Conservation (phyloP, 2,329 filamentous ascomycete species). For the Exutisphaerella laricina region DNA sequence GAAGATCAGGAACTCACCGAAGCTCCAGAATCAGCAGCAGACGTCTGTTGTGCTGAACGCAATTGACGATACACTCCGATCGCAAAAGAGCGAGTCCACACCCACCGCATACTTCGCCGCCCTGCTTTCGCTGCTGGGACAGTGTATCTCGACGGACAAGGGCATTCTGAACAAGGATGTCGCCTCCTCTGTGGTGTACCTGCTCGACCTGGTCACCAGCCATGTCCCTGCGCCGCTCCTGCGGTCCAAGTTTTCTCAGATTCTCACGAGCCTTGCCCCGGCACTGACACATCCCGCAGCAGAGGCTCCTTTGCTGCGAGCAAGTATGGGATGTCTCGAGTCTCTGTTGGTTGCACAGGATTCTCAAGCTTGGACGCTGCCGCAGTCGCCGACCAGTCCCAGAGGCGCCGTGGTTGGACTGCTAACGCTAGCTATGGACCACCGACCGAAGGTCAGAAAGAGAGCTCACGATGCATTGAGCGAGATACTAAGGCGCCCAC, state of each 20-base stretch:
- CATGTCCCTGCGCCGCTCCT: slow-evolving; percentile 80
- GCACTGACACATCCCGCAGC: slow-evolving; percentile 73
- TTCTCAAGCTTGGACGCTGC: slow-evolving; percentile 77
- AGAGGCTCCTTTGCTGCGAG: slow-evolving; percentile 78
- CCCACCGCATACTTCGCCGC: slow-evolving; percentile 93
- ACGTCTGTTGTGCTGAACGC: slow-evolving; percentile 81
- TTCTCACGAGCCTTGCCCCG: slow-evolving; percentile 79
- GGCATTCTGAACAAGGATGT: slow-evolving; percentile 74
- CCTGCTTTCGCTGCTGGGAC: slow-evolving; percentile 78
- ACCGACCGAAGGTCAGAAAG: slow-evolving; percentile 88
- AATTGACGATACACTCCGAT: slow-evolving; percentile 85
- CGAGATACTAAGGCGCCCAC: slow-evolving; percentile 75
- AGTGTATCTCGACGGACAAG: slow-evolving; percentile 59
- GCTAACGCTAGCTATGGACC: slow-evolving; percentile 76
- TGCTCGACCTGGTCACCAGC: slow-evolving; percentile 86
- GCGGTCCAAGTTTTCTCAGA: slow-evolving; percentile 90
- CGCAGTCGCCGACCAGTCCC: slow-evolving; percentile 75
- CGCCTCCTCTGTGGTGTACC: slow-evolving; percentile 82
- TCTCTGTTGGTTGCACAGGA: slow-evolving; percentile 89
- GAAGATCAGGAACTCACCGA: slow-evolving; percentile 88
- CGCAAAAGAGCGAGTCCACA: slow-evolving; percentile 76
- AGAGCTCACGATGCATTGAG: slow-evolving; percentile 83
- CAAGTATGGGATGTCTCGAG: slow-evolving; percentile 89
- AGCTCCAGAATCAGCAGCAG: slow-evolving; percentile 91
- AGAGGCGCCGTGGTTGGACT: slow-evolving; percentile 82